Base-by-base conservation (phyloP, 2,329 filamentous ascomycete species). In the Metarhizium guizhouense region DNA sequence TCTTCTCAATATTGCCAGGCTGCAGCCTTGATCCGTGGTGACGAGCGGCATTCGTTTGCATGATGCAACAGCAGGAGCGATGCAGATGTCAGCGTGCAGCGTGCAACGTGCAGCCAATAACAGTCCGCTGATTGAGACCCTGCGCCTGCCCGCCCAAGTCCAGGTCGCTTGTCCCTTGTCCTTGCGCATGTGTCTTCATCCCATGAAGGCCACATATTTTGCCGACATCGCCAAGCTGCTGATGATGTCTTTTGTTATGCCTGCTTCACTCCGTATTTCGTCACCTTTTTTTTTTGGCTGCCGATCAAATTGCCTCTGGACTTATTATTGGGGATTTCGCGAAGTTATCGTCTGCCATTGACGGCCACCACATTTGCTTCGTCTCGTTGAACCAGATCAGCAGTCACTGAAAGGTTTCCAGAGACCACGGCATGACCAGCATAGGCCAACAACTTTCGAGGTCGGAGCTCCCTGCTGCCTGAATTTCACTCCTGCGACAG, bases 21-120 rank as follows among this genome's bases (percentile, higher is more conserved):
- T 40, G 8, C 38, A 40, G 14, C 5, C 5, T 40, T 40, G 38
- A 40, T 16, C 38, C 11, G 14, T 40, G 11, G 5, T 16, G 10
- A 40, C 14, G 7, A 40, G 38, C 38, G 38, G 38, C 38, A 40
- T 40, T 40, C 38, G 38, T 40, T 40, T 55, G 55, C 32, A 57
- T 48, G 55, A 54, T 52, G 55, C 32, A 43, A 47, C 30, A 48
- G 55, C 47, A 40, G 32, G 42, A 47, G 40, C 47, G 32, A 51
- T 30, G 40, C 47, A 52, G 20, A 48, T 36, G 40, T 47, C 48
- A 49, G n/a, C 29, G 48, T 50, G 25, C 32, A 34, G 32, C 32
- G 32, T 50, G 25, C 32, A 34, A 10, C 32, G 32, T 50, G 25
- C 50, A 47, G 30, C 56, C 56, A 51, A 57, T 57, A 25, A 53